These are phyloP conservation scores for Fusarium sp. DNA, from an alignment of 2,329 filamentous ascomycete species.

Conservation along the genomic window DNA sequence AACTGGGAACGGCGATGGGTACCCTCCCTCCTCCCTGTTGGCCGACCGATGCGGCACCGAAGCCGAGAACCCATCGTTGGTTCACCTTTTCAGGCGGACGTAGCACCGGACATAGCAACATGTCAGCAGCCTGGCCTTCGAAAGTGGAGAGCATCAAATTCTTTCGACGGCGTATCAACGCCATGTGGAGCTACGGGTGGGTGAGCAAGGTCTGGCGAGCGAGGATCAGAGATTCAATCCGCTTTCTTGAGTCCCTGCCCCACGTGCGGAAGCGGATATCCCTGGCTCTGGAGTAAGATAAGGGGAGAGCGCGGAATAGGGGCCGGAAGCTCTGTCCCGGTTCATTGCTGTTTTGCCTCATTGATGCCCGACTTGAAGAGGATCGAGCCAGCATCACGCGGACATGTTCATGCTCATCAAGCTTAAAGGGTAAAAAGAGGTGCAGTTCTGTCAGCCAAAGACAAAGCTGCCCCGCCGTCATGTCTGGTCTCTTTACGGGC, in stretches of 20 bases:
- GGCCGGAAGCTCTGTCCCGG: background rate
- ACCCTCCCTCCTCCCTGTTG: slow-evolving; percentile 14
- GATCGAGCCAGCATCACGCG: background rate
- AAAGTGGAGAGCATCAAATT: slow-evolving; percentile 32
- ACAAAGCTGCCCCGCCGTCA: background rate
- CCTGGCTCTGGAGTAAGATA: slow-evolving; percentile 6
- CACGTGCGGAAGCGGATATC: slow-evolving; percentile 6
- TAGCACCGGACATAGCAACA: slow-evolving; percentile 24
- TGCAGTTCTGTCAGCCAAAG: background rate
- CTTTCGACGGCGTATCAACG: slow-evolving; percentile 8
- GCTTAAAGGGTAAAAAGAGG: background rate
- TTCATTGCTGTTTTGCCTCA: background rate
- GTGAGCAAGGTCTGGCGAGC: slow-evolving; percentile 4
- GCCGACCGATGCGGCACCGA: slow-evolving; percentile 39
- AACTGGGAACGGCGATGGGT: slow-evolving; percentile 11
- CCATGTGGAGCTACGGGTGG: slow-evolving; percentile 21
- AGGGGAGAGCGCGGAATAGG: slow-evolving; percentile 8
- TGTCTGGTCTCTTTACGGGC: background rate
- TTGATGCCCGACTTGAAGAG: background rate
- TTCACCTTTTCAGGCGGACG: slow-evolving; percentile 10
- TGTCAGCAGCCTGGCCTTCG: slow-evolving; percentile 7
- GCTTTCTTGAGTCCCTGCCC: background rate
- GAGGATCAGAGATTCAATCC: slow-evolving; percentile 4
- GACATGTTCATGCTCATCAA: background rate
- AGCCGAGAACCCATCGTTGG: slow-evolving; percentile 15